A percentile compares a stretch with the other conserved stretches of the same genome.
phyloP scores from a whole-genome alignment of 768 basidiomycete genomes.

The Boletus reticuloceps region DNA sequence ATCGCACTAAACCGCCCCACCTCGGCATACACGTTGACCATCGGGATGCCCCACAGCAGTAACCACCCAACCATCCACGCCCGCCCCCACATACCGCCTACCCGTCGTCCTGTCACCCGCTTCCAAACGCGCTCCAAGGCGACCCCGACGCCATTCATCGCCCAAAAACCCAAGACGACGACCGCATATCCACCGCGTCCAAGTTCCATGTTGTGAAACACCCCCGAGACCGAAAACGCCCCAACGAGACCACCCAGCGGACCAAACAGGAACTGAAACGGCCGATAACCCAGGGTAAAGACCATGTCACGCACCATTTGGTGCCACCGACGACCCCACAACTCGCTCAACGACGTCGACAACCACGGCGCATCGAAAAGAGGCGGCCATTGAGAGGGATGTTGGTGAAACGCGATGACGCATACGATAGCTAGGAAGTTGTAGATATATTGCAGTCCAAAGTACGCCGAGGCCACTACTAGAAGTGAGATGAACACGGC shows the following conservation, averaged over 20 bases:
- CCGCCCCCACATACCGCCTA: slow-evolving; percentile 46
- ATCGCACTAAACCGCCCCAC: slow-evolving; percentile 13
- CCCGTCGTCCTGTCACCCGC: slow-evolving; percentile 37
- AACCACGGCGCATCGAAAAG: slow-evolving; percentile 56
- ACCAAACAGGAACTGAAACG: slow-evolving; percentile 44
- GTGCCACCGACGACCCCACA: slow-evolving; percentile 68
- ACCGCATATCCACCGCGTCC: slow-evolving; percentile 45
- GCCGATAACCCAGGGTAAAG: slow-evolving; percentile 45
- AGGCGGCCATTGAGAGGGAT: slow-evolving; percentile 58
- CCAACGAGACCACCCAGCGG: slow-evolving; percentile 51
- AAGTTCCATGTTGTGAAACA: slow-evolving; percentile 55
- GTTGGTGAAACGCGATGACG: slow-evolving; percentile 45
- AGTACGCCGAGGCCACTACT: slow-evolving; percentile 44
- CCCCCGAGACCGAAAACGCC: slow-evolving; percentile 54
- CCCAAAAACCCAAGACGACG: slow-evolving; percentile 47
- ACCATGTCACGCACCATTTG: slow-evolving; percentile 60
- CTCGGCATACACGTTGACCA: slow-evolving; percentile 38
- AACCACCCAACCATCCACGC: slow-evolving; percentile 53
- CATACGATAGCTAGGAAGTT: slow-evolving; percentile 41
- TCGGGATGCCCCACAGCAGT: slow-evolving; percentile 43
- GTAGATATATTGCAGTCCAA: slow-evolving; percentile 44
- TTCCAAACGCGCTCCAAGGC: slow-evolving; percentile 49
- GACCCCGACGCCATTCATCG: slow-evolving; percentile 54
- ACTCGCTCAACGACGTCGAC: slow-evolving; percentile 54
- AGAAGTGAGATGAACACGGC: slow-evolving; percentile 44